phyloP scores from a whole-genome alignment of 2,329 filamentous ascomycete genomes.

The Sarocladiaceae sp. region DNA sequence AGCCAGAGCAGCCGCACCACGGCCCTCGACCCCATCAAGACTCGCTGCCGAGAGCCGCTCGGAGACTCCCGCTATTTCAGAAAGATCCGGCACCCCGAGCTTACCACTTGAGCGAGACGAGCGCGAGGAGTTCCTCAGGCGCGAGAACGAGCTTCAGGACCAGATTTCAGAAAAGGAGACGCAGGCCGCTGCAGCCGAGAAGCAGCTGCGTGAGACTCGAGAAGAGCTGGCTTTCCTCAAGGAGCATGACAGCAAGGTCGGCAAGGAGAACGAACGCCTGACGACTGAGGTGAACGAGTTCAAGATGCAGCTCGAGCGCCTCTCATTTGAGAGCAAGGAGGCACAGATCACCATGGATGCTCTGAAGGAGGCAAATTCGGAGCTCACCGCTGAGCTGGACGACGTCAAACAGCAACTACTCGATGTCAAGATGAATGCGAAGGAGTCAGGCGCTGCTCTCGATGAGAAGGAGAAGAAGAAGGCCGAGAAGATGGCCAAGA shows the following conservation, averaged over 20 bases:
- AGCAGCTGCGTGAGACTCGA: conserved; percentile 72
- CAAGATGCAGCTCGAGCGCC: conserved; percentile 93
- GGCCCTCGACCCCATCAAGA: conserved; percentile 48
- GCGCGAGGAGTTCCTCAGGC: conserved; percentile 86
- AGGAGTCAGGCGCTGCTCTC: conserved; percentile 80
- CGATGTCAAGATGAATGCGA: conserved; percentile 93
- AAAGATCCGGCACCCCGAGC: conserved; percentile 81
- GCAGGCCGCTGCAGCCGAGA: conserved; percentile 70
- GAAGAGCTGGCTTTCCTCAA: conserved; percentile 82
- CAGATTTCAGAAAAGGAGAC: conserved; percentile 91
- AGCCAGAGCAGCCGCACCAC: conserved; percentile 28
- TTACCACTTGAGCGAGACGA: conserved; percentile 92
- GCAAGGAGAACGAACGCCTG: conserved; percentile 85
- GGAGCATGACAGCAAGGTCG: conserved; percentile 74
- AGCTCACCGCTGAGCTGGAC: conserved; percentile 86
- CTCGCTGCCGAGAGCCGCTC: conserved; percentile 51
- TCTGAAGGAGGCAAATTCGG: conserved; percentile 89
- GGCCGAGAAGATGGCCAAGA: conserved; percentile 98
- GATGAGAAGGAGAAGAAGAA: conserved; percentile 99
- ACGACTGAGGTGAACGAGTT: conserved; percentile 83
- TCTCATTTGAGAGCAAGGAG: conserved; percentile 94
- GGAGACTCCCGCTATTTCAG: conserved; percentile 61
- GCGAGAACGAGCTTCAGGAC: conserved; percentile 96
- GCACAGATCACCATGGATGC: conserved; percentile 96
- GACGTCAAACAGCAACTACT: conserved; percentile 94